Base-by-base conservation (phyloP, 2,329 filamentous ascomycete species). In the Clathrospora elynae region DNA sequence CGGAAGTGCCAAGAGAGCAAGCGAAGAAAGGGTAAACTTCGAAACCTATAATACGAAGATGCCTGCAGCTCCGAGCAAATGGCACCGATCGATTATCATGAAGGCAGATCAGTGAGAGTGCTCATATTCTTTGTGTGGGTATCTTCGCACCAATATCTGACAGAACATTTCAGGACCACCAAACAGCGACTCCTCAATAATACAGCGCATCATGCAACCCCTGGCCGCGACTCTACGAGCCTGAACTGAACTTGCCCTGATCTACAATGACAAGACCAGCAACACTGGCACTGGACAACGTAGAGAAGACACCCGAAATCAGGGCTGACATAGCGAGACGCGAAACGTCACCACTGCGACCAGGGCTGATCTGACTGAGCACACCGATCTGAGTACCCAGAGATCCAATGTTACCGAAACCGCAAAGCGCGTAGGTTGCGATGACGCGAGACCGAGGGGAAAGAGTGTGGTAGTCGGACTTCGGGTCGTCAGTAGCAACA, bases 331-430 rank as follows among this genome's bases (percentile, higher is more conserved):
- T 43, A 3, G 89, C 89, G 18, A 95, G 79, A 32, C 78, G 78
- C 3, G 87, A 85, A 8, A 95, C 85, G 57, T 93, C 87, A 44
- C 85, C 87, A 24, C 82, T 79, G 30, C 89, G 82, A 3, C 78
- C 77, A 0, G 90, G 89, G 0, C 88, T 85, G 48, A 95, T 82
- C 73, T 95, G 89, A 3, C 86, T 82, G 37, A 95, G 78, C 45
- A 95, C 88, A 75, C 90, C 90, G 49, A 95, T 93, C 72, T 95
- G 90, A 42, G 90, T 92, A 66, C 90, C 90, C 33, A 95, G 80
- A 19, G 88, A 92, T 39, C 87, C 87, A 57, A 95, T 86, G 75
- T 95, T 95, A 51, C 88, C 90, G 56, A 73, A 73, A 44, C 78
- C 77, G 71, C 89, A 95, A 53, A 91, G 80, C 13, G 88, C 87